Conservation (phyloP, 306 rosid species). For the cucumber (Cucumis sativus) region DNA sequence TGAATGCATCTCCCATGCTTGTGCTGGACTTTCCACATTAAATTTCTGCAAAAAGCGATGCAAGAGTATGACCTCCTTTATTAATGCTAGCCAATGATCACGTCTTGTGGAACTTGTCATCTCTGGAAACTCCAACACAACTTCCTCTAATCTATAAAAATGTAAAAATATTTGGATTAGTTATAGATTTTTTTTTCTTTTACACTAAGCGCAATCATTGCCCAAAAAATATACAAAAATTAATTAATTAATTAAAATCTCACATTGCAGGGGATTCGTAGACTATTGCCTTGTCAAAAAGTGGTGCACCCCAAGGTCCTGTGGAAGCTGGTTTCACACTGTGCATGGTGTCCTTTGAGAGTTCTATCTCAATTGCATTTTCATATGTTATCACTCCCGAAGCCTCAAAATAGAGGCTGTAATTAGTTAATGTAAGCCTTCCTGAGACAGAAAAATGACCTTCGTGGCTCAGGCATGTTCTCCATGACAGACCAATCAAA, state of each 20-base stretch:
- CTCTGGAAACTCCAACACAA: conserved; percentile 79
- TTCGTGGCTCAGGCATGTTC: neutral
- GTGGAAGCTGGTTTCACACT: conserved; percentile 55
- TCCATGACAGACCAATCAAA: neutral
- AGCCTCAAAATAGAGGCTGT: conserved; percentile 87
- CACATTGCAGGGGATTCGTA: conserved; percentile 55
- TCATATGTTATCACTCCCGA: conserved; percentile 59
- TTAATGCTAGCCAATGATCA: conserved; percentile 82
- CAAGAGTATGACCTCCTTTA: conserved; percentile 58
- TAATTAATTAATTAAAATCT: conserved; percentile 10
- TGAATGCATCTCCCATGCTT: conserved; percentile 79
- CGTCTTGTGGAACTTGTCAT: conserved; percentile 87
- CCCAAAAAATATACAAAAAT: neutral
- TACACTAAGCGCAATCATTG: neutral
- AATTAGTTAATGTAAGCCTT: conserved; percentile 81
- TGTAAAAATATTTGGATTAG: neutral
- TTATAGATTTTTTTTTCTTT: neutral
- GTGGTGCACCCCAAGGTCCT: conserved; percentile 97
- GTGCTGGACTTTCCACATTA: conserved; percentile 28
- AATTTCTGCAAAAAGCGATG: conserved; percentile 49
- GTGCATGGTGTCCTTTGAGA: conserved; percentile 36
- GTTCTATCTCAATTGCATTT: conserved; percentile 73
- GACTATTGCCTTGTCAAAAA: conserved; percentile 78
- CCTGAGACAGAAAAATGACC: conserved; percentile 35
- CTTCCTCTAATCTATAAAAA: conserved; percentile 27